Percentiles rank a stretch among this genome's conserved stretches.
Conservation (phyloP, 2,329 filamentous ascomycete genomes). For the Ceratocystis lukuohia region DNA sequence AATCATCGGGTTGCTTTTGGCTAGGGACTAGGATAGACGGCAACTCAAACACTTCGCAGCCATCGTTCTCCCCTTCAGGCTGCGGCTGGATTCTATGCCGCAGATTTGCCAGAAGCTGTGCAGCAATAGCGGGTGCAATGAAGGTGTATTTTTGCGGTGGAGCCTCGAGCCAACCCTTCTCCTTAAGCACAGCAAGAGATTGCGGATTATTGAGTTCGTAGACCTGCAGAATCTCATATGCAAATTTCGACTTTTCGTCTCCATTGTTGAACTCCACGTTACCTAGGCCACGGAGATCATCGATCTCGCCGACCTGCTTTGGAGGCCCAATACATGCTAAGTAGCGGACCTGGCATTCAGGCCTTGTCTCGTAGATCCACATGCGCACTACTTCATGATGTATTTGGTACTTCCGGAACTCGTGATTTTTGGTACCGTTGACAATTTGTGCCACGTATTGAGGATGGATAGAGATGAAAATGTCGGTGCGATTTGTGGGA, state of each 20-base stretch:
- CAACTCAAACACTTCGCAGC: not conserved
- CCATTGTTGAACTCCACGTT: conserved; percentile 39
- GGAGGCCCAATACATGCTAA: conserved; percentile 42
- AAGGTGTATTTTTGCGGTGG: conserved; percentile 40
- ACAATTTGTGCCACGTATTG: conserved; percentile 37
- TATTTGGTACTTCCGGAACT: conserved; percentile 44
- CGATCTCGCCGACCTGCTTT: conserved; percentile 36
- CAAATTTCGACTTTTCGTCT: conserved; percentile 29
- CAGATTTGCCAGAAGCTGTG: conserved; percentile 45
- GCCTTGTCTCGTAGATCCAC: conserved; percentile 45
- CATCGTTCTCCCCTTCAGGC: conserved; percentile 19
- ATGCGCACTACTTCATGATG: conserved; percentile 43
- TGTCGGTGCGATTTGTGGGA: conserved; percentile 38
- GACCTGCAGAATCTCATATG: conserved; percentile 42
- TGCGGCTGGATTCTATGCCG: conserved; percentile 25
- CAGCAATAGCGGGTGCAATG: conserved; percentile 43
- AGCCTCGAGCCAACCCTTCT: conserved; percentile 40
- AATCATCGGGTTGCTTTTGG: not conserved
- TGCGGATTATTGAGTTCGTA: conserved; percentile 51
- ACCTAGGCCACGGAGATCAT: conserved; percentile 33
- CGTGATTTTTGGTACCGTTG: conserved; percentile 38
- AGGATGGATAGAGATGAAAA: conserved; percentile 39
- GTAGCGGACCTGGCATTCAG: conserved; percentile 38
- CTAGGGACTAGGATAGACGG: not conserved
- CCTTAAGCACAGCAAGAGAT: conserved; percentile 36